A percentile compares a stretch with the other conserved stretches of the same genome.
These are phyloP conservation scores for Colletotrichum sansevieriae DNA, from an alignment of 2,329 filamentous ascomycete species.

Conservation along the genomic window DNA sequence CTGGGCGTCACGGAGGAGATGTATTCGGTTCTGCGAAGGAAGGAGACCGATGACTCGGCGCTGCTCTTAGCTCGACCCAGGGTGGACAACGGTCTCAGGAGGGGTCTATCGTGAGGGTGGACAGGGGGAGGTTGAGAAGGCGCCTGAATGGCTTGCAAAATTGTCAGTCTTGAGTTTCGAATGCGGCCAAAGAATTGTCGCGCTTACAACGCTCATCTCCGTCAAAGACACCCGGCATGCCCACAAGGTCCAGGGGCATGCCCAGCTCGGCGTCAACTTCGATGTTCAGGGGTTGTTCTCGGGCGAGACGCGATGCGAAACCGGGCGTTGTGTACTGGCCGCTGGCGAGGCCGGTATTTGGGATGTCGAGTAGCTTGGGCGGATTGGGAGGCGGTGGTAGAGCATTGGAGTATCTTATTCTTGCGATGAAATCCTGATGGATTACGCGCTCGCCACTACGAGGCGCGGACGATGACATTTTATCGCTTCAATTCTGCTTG, in stretches of 20 bases:
- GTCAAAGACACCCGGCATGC: slow-evolving; percentile 94
- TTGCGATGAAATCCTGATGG: slow-evolving; percentile 97
- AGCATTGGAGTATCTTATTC: slow-evolving; percentile 95
- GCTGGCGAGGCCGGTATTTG: slow-evolving; percentile 88
- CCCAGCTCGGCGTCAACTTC: slow-evolving; percentile 97
- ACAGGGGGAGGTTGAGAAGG: slow-evolving; percentile 77
- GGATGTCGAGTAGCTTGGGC: slow-evolving; percentile 96
- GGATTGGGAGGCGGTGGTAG: slow-evolving; percentile 94
- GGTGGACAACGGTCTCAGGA: slow-evolving; percentile 85
- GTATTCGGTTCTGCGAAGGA: slow-evolving; percentile 96
- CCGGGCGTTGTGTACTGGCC: slow-evolving; percentile 91
- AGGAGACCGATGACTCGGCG: slow-evolving; percentile 82
- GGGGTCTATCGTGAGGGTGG: slow-evolving; percentile 85
- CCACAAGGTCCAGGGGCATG: slow-evolving; percentile 96
- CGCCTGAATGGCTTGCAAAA: slow-evolving; percentile 80
- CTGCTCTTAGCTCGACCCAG: slow-evolving; percentile 86
- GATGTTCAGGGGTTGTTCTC: slow-evolving; percentile 94
- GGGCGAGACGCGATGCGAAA: slow-evolving; percentile 88
- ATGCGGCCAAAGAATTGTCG: slow-evolving; percentile 11
- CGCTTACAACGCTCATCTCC: slow-evolving; percentile 90
- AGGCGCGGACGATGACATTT: slow-evolving; percentile 52
- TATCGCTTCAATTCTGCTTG: background rate
- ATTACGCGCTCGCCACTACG: slow-evolving; percentile 70
- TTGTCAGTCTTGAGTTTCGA: slow-evolving; percentile 36
- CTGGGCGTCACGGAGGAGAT: slow-evolving; percentile 76